phyloP scores from a whole-genome alignment of 805 yeast species.

The Kodamaea lidongshanica region DNA sequence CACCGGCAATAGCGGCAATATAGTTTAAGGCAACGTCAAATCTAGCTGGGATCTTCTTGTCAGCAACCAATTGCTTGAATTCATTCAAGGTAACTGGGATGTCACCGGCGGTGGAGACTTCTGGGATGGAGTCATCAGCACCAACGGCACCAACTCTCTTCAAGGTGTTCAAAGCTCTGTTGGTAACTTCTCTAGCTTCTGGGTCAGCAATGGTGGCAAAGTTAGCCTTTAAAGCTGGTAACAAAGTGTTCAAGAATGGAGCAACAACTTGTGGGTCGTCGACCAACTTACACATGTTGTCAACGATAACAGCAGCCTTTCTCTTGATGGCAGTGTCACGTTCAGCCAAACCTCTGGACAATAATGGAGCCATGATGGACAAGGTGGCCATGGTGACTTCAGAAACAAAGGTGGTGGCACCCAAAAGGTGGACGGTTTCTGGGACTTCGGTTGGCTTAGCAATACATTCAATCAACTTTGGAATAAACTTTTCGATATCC shows the following conservation, averaged over 20 bases:
- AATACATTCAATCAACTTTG: constrained; percentile 93
- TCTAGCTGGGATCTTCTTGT: constrained; percentile 63
- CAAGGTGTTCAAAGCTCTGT: constrained; percentile 93
- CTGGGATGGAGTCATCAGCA: constrained; percentile 87
- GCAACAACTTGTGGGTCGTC: constrained; percentile 99
- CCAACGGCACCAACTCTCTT: constrained; percentile 98
- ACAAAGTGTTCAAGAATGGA: constrained; percentile 92
- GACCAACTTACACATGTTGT: constrained; percentile 99
- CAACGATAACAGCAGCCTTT: constrained; percentile 98
- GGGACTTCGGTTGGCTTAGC: constrained; percentile 97
- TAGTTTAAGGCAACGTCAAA: constrained; percentile 73
- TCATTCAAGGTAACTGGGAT: constrained; percentile 77
- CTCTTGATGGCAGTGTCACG: constrained; percentile 99
- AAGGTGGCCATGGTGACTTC: constrained; percentile 99
- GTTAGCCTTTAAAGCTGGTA: constrained; percentile 95
- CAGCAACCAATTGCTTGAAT: constrained; percentile 66
- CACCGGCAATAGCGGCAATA: constrained; percentile 97
- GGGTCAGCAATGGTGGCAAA: constrained; percentile 98
- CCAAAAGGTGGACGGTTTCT: constrained; percentile 96
- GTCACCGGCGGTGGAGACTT: constrained; percentile 99
- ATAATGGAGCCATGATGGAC: constrained; percentile 98
- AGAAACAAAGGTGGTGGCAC: constrained; percentile 99
- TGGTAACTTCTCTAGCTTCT: constrained; percentile 98
- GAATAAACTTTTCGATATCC: constrained; percentile 99
- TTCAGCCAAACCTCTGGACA: constrained; percentile 99